These are phyloP conservation scores for Parasitella parasitica DNA, from an alignment of 371 early-diverging fungal genomes.

Conservation along the genomic window DNA sequence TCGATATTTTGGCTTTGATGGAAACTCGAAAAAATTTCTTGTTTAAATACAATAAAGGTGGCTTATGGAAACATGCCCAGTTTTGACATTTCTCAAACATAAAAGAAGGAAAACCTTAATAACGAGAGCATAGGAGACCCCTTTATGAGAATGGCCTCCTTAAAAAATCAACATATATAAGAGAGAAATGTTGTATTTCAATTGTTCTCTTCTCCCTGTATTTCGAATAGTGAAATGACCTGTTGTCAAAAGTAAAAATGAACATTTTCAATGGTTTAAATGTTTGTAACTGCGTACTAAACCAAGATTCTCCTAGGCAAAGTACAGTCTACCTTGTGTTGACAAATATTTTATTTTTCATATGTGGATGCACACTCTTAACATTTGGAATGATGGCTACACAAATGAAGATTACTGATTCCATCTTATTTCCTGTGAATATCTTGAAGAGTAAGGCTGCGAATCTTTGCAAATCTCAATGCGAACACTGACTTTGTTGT, in stretches of 20 bases:
- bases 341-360: conserved; percentile 34
- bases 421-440: conserved; percentile 38
- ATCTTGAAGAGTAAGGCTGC: conserved; percentile 35
- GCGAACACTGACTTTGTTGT: too few species aligned
- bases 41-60: background rate
- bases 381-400: conserved; percentile 39
- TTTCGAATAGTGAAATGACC: conserved; percentile 17
- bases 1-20: background rate
- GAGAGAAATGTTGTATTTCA: background rate
- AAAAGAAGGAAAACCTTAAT: background rate
- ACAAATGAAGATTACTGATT: conserved; percentile 26
- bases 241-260: conserved; percentile 45
- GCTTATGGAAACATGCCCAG: background rate
- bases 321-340: conserved; percentile 32
- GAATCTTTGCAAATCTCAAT: too few species aligned
- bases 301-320: conserved; percentile 19
- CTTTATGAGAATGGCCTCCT: background rate
- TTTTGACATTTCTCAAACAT: background rate
- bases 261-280: background rate
- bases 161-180: background rate
- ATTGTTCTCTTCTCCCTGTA: background rate
- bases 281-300: background rate
- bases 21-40: background rate
- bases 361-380: conserved; percentile 34
- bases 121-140: background rate